These are phyloP conservation scores for Diplotaxis tenuifolia DNA, from an alignment of 345 rosid species.

Conservation along the genomic window DNA sequence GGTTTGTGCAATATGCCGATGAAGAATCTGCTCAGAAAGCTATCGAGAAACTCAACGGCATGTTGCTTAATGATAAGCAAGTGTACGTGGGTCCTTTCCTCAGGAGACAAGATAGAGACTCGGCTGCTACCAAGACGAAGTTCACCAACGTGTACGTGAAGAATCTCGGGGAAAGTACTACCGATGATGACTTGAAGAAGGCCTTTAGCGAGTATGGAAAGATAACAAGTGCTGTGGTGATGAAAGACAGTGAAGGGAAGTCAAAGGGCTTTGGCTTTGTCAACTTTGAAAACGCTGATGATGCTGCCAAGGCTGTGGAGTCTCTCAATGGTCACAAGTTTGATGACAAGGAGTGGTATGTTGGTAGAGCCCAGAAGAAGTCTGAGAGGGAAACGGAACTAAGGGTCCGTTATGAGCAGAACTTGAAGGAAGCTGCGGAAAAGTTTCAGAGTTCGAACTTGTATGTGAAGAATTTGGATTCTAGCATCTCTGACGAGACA, in stretches of 20 bases:
- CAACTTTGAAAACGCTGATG: constrained; percentile 79
- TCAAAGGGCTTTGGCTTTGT: constrained; percentile 92
- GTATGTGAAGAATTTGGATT: constrained; percentile 84
- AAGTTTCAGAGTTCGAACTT: constrained; percentile 80
- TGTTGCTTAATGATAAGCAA: constrained; percentile 93
- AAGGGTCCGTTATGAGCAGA: constrained; percentile 71
- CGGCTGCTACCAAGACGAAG: constrained; percentile 41
- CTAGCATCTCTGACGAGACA: constrained; percentile 80
- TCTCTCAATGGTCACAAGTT: constrained; percentile 70
- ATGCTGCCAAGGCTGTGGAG: constrained; percentile 86
- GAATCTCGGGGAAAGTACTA: constrained; percentile 64
- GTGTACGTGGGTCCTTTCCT: constrained; percentile 92
- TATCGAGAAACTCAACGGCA: constrained; percentile 83
- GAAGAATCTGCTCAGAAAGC: constrained; percentile 85
- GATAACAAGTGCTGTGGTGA: constrained; percentile 84
- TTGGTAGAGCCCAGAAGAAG: constrained; percentile 92
- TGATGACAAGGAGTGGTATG: constrained; percentile 91
- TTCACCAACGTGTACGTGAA: constrained; percentile 91
- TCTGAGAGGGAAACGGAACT: constrained; percentile 83
- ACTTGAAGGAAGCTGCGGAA: constrained; percentile 81
- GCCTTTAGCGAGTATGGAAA: constrained; percentile 77
- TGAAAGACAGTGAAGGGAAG: constrained; percentile 82
- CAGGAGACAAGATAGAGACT: constrained; percentile 86
- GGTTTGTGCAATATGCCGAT: constrained; percentile 82
- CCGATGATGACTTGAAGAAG: constrained; percentile 71